Evolutionary conservation across 805 yeast genomes (phyloP), one percentile per base, ranked within the genome.

Genomic region (Deakozyma indianensis): DNA sequence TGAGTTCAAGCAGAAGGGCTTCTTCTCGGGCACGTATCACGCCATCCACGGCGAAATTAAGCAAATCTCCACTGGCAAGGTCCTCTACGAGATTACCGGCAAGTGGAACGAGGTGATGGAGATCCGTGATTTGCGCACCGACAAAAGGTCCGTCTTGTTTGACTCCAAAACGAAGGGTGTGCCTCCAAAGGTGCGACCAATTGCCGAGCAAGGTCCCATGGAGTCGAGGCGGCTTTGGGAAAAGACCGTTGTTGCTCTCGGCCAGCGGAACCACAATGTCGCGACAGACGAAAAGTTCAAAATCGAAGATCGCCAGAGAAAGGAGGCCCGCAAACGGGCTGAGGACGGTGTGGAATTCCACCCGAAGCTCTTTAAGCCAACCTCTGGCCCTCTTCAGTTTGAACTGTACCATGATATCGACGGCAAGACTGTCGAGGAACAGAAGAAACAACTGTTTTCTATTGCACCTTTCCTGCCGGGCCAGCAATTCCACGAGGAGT

Each of bases 1-100:
- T 44, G 97, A 92, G 53, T 92, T 92, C 66, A 88, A 92, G 60
- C 83, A 92, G 3, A 92, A 92, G 63, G 98, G 98, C 1, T 83
- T 87, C 59, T 83, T 92, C 40, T 74, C 88, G 21, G 98, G 98
- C 20, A 75, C 90, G 2, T 92, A 90, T 62, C 94, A 92, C 61
- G 83, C 83, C 4, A 83, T 92, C 51, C 81, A 76, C 53, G 98
- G 97, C 45, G 63, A 60, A 3, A 70, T 88, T 45, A 77, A 73
- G 56, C 71, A 74, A 43, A 57, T 65, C 4, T 55, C 68, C 23
- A 63, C 70, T 1, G 77, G 76, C 20, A 77, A 80, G 52, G 67
- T 67, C 1, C 60, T 80, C 28, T 86, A 68, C 57, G 83, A 77
- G 53, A 69, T 90, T 32, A 55, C 80, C 9, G 98, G 98, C 14